A percentile compares a stretch with the other conserved stretches of the same genome.
These are phyloP conservation scores for Fusarium agapanthi DNA, from an alignment of 2,329 filamentous ascomycete species.

Conservation along the genomic window DNA sequence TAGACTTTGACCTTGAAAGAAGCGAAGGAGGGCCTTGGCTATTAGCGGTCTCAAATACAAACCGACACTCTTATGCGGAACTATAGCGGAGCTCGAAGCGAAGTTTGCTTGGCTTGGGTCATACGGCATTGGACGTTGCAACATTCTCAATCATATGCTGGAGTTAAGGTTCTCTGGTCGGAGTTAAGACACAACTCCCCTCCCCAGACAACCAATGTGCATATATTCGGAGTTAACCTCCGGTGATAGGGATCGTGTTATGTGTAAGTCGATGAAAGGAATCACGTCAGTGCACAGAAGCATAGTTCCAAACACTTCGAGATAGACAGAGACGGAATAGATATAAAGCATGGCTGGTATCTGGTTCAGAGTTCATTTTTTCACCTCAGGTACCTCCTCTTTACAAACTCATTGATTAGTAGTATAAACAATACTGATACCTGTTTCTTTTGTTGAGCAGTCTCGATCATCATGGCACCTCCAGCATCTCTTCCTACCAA, in stretches of 20 bases:
- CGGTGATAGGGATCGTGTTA: background rate
- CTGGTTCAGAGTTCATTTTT: rapidly evolving
- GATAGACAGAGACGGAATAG: background rate
- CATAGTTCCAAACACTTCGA: rapidly evolving
- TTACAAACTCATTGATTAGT: rapidly evolving
- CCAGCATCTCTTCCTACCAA: background rate
- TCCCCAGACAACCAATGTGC: background rate
- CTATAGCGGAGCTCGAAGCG: background rate
- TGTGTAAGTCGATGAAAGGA: rapidly evolving
- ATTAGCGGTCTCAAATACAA: no score
- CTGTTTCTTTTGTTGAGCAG: no score
- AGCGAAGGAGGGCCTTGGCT: background rate
- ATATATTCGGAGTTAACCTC: rapidly evolving
- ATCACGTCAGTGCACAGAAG: rapidly evolving
- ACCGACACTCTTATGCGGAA: background rate
- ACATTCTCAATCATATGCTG: background rate
- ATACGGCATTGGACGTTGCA: background rate
- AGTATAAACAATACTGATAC: rapidly evolving
- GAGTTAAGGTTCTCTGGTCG: background rate
- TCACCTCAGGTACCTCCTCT: rapidly evolving
- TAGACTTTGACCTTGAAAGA: background rate
- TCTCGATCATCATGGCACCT: background rate
- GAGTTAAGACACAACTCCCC: background rate
- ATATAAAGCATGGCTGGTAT: background rate
- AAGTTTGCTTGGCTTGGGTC: no score